These are phyloP conservation scores for Arthrinium phaeospermum DNA, from an alignment of 2,329 filamentous ascomycete genomes.

Conservation along the genomic window DNA sequence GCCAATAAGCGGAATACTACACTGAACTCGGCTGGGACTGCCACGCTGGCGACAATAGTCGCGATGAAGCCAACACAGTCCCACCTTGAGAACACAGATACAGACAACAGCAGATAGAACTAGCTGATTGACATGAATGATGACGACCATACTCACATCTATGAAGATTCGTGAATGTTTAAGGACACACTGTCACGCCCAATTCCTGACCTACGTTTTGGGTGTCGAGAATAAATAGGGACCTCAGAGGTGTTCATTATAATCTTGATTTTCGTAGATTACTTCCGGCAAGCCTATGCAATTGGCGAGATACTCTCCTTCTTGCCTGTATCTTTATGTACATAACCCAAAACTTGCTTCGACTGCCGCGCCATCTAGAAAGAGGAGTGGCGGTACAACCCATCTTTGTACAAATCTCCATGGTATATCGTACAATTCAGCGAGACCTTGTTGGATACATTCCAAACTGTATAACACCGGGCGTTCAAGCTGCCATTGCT, in stretches of 20 bases:
- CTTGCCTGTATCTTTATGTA: not conserved
- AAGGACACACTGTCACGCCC: not conserved
- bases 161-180: not conserved
- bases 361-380: not conserved
- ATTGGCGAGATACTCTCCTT: not conserved
- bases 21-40: not conserved
- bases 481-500: not conserved
- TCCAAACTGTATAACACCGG: not conserved
- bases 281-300: not conserved
- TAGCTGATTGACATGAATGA: conserved; percentile 1
- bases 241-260: not conserved
- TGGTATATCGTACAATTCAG: not conserved
- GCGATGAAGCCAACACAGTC: not conserved
- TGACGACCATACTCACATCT: not conserved
- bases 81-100: not conserved
- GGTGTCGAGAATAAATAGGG: not conserved
- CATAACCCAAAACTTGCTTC: too few relatives aligned
- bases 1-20: not conserved
- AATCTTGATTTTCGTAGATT: not conserved
- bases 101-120: conserved; percentile 2
- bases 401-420: not conserved
- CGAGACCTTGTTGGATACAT: not conserved
- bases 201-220: not conserved
- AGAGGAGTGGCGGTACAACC: not conserved
- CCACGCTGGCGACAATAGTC: not conserved